Conservation (phyloP, 2,329 filamentous ascomycete genomes). For the Xylariaceae sp. region DNA sequence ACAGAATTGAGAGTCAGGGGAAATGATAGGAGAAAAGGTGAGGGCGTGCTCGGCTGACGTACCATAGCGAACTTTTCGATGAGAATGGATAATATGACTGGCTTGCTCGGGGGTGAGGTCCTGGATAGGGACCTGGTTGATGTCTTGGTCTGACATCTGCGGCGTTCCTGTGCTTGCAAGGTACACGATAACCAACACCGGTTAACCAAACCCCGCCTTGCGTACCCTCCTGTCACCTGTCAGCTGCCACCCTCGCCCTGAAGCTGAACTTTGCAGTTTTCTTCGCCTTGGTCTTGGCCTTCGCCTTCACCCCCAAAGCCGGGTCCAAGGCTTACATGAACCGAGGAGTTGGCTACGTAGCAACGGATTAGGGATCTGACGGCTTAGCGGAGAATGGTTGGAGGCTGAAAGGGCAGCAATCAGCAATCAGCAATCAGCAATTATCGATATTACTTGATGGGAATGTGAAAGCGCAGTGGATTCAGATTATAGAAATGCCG, state of each 20-base stretch:
- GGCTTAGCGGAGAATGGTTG: conserved; percentile 18
- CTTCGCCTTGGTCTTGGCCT: background rate
- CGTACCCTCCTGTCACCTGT: conserved; percentile 2
- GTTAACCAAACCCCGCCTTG: conserved; percentile 6
- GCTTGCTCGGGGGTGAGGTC: conserved; percentile 67
- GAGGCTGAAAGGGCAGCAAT: conserved; percentile 20
- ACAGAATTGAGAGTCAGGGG: conserved; percentile 6
- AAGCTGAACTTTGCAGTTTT: conserved; percentile 8
- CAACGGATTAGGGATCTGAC: conserved; percentile 14
- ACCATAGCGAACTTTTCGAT: conserved; percentile 71
- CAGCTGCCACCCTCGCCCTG: too few relatives aligned
- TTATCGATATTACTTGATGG: conserved; percentile 5
- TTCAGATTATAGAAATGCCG: conserved; percentile 19
- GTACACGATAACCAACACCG: background rate
- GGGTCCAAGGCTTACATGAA: conserved; percentile 14
- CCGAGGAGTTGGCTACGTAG: conserved; percentile 4
- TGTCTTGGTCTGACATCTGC: conserved; percentile 38
- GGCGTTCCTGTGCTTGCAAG: conserved; percentile 1
- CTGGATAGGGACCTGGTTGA: conserved; percentile 50
- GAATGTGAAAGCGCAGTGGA: conserved; percentile 15
- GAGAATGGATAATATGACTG: conserved; percentile 69
- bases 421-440: conserved; percentile 16
- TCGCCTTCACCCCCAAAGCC: conserved; percentile 12
- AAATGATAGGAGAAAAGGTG: conserved; percentile 1
- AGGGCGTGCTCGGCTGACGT: conserved; percentile 37